Evolutionary conservation across 2,329 filamentous ascomycete genomes (phyloP), one percentile per base, ranked within the genome.

Genomic region (Apiospora aurea): DNA sequence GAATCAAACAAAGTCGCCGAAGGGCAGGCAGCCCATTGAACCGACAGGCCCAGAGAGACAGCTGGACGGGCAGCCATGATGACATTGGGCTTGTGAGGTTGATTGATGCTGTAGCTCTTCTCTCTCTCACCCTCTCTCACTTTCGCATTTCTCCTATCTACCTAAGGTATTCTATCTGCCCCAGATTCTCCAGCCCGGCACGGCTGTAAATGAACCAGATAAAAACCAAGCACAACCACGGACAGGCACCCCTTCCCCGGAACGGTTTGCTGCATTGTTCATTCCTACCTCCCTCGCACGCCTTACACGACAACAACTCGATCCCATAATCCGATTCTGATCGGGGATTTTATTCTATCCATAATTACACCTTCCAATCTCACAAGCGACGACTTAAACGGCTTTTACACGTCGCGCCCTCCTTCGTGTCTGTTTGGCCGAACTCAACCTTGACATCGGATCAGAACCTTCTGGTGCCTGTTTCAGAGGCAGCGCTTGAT

Each of bases 381-480:
- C 57, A 64, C 57, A 64, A 64, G 57, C 57, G 57, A 38, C 53
- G 16, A 64, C 53, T 34, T 61, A 38, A 8, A 38, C 53, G 16
- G 38, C 53, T 38, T 21, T 21, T 26, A 38, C 53, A 11, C 26
- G 29, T 61, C 16, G 26, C 26, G 53, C 53, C 29, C 29, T 61
- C 16, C 53, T 34, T 18, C 14, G 13, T 61, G 26, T 38, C 24
- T 61, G 26, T 38, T 61, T 18, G 26, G 29, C 53, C 53, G 38
- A 41, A 64, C 34, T 18, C 18, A 41, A 64, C 57, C 21, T 64
- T 64, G 57, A 38, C 57, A 41, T 64, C 57, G 3, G 34, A 24
- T 64, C 57, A n/a, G 34, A 64, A 64, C 57, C 57, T 64, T 64
- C 57, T 64, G 57, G 57, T 34, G 41, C 34, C 34, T 41, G 57